Conservation (phyloP, 2,329 filamentous ascomycete genomes). For the Chaetomium strumarium region DNA sequence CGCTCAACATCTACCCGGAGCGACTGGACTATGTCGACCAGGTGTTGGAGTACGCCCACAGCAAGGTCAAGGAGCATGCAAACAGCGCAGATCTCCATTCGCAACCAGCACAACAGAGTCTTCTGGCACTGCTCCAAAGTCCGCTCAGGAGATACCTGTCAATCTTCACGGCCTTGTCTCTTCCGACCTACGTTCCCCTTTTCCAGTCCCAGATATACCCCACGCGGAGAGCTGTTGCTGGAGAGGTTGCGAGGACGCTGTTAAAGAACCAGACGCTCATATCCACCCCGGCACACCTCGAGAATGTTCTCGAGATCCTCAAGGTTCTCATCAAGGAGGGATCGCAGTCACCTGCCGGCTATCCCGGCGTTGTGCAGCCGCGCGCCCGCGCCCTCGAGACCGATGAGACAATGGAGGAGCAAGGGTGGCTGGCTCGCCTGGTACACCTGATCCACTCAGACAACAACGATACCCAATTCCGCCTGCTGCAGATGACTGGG, state of each 20-base stretch:
- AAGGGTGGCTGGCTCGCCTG: constrained; percentile 91
- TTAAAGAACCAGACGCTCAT: constrained; percentile 77
- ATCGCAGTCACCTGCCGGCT: constrained; percentile 74
- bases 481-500: constrained; percentile 79
- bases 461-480: constrained; percentile 91
- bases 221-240: constrained; percentile 83
- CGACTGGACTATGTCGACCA: constrained; percentile 93
- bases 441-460: constrained; percentile 79
- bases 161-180: constrained; percentile 89
- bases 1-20: constrained; percentile 92
- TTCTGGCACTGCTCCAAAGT: constrained; percentile 83
- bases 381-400: constrained; percentile 71
- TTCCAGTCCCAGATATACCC: constrained; percentile 89
- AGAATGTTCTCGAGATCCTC: constrained; percentile 81
- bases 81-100: constrained; percentile 96
- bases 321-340: constrained; percentile 93
- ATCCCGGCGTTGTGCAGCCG: constrained; percentile 73
- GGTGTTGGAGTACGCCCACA: constrained; percentile 79
- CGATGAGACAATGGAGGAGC: constrained; percentile 95
- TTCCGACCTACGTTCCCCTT: constrained; percentile 87
- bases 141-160: constrained; percentile 87
- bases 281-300: constrained; percentile 69
- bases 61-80: constrained; percentile 80
- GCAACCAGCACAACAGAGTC: constrained; percentile 75
- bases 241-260: constrained; percentile 78